These are phyloP conservation scores for Avena atlantica DNA, from an alignment of 176 grass and related monocot species.

Conservation along the genomic window DNA sequence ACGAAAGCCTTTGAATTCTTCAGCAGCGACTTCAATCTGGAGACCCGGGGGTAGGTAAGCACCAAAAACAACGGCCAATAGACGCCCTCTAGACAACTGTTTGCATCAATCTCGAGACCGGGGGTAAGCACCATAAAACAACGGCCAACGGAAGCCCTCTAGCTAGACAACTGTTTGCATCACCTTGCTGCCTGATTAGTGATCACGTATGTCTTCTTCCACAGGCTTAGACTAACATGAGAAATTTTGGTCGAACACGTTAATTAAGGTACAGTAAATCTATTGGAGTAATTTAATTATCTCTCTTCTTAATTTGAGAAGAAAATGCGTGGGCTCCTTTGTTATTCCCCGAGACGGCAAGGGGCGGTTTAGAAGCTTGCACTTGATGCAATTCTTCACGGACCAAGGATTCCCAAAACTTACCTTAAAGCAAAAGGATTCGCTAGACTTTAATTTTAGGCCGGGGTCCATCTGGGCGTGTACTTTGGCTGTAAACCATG, in stretches of 20 bases:
- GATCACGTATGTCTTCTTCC: neutral
- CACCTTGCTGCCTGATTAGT: too few species aligned
- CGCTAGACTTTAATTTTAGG: neutral
- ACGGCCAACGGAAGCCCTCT: too few species aligned
- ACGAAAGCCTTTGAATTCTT: slow-evolving; percentile 7
- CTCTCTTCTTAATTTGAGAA: neutral
- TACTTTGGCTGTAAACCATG: slow-evolving; percentile 33
- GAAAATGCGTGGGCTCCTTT: neutral
- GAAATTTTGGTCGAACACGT: too few species aligned
- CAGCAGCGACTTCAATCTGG: neutral
- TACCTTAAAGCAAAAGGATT: neutral
- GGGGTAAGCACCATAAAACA: neutral
- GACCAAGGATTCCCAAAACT: neutral
- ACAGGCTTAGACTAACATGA: neutral
- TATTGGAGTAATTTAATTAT: too few species aligned
- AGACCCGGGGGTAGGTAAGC: neutral
- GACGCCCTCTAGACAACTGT: neutral
- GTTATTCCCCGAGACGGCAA: neutral
- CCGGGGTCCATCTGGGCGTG: slow-evolving; percentile 21
- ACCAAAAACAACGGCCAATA: neutral
- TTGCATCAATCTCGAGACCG: too few species aligned
- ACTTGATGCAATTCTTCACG: neutral
- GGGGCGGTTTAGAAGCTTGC: neutral
- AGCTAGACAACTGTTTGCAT: neutral
- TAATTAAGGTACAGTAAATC: too few species aligned